Conservation (phyloP, 768 basidiomycete genomes). For the Kwoniella sp. region DNA sequence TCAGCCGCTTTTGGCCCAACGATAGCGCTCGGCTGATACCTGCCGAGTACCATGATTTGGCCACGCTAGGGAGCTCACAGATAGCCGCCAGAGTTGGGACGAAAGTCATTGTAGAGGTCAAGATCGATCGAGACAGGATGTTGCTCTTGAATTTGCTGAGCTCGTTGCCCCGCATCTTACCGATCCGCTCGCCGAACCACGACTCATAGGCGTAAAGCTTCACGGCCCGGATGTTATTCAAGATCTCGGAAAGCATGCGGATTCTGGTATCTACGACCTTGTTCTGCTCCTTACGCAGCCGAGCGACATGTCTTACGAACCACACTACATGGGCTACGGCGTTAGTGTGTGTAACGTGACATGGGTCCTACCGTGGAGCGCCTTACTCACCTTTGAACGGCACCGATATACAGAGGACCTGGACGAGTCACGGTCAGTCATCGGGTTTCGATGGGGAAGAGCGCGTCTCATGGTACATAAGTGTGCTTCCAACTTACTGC, state of each 20-base stretch:
- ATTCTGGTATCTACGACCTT: conserved; percentile 64
- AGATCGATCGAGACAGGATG: conserved; percentile 32
- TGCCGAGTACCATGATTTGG: too few species aligned
- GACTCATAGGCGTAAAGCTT: conserved; percentile 68
- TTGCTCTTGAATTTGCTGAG: conserved; percentile 38
- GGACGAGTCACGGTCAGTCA: not conserved
- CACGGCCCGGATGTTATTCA: conserved; percentile 69
- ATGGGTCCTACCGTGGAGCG: not conserved
- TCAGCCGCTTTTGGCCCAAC: too few species aligned
- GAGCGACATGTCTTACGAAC: conserved; percentile 36
- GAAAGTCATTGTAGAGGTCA: conserved; percentile 55
- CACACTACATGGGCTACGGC: conserved; percentile 10
- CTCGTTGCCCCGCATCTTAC: conserved; percentile 42
- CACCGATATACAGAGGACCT: conserved; percentile 61
- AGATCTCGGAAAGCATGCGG: conserved; percentile 66
- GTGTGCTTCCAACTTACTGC: conserved; percentile 29
- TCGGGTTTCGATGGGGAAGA: too few species aligned
- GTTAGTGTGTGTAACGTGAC: not conserved
- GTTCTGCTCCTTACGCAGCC: conserved; percentile 7
- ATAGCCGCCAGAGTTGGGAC: conserved; percentile 63
- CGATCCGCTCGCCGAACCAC: conserved; percentile 44
- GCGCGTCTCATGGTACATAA: too few species aligned
- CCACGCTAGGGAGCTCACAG: conserved; percentile 35
- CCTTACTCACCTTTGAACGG: conserved; percentile 60
- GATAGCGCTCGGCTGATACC: too few species aligned